Conservation (phyloP, 2,329 filamentous ascomycete species). For the Talaromyces albobiverticillius region DNA sequence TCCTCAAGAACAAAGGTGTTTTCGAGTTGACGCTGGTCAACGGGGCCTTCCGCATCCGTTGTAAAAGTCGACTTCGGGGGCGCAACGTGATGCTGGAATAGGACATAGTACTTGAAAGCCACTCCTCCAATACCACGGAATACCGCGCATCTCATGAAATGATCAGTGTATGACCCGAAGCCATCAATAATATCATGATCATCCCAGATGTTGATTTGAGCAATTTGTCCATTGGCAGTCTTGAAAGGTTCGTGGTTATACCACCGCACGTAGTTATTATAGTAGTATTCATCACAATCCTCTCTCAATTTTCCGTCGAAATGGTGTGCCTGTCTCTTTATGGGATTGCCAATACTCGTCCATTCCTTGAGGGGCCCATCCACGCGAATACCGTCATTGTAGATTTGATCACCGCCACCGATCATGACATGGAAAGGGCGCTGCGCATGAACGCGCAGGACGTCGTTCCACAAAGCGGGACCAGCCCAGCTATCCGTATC, state of each 20-base stretch:
- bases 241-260: constrained; percentile 68
- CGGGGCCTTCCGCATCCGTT: constrained; percentile 60
- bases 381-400: constrained; percentile 76
- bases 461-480: constrained; percentile 63
- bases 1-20: constrained; percentile 67
- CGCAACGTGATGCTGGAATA: constrained; percentile 74
- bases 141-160: constrained; percentile 64
- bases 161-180: constrained; percentile 64
- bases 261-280: constrained; percentile 60
- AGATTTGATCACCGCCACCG: constrained; percentile 86
- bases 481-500: constrained; percentile 62
- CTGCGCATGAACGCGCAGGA: constrained; percentile 57
- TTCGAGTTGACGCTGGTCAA: constrained; percentile 68
- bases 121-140: constrained; percentile 64
- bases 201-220: constrained; percentile 66
- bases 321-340: constrained; percentile 57
- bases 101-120: constrained; percentile 59
- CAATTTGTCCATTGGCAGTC: constrained; percentile 59
- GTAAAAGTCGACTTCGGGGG: constrained; percentile 85
- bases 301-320: constrained; percentile 64
- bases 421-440: constrained; percentile 69
- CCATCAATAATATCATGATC: constrained; percentile 66
- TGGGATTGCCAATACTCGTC: constrained; percentile 60
- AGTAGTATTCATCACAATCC: constrained; percentile 61
- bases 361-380: constrained; percentile 70